phyloP scores from a whole-genome alignment of 768 basidiomycete species.

The Phanerochaete sordida region DNA sequence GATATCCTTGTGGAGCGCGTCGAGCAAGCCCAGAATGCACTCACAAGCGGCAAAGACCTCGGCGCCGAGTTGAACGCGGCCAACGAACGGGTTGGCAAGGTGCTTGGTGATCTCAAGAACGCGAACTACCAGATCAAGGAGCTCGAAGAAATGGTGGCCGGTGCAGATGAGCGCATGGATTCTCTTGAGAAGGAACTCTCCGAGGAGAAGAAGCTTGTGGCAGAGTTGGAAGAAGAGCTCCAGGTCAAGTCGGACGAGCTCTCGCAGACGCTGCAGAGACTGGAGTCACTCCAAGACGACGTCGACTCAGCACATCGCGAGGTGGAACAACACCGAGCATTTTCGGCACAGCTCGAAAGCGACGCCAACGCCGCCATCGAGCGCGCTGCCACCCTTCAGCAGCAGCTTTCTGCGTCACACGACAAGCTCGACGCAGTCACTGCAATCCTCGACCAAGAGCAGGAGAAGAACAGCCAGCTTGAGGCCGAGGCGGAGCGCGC shows the following conservation, averaged over 20 bases:
- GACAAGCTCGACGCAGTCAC: constrained; percentile 43
- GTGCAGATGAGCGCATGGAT: constrained; percentile 47
- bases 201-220: constrained; percentile 44
- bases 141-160: constrained; percentile 58
- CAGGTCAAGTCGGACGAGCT: constrained; percentile 29
- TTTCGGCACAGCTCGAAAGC: constrained; percentile 58
- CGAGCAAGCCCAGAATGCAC: constrained; percentile 57
- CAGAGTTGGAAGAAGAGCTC: constrained; percentile 37
- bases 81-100: constrained; percentile 52
- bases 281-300: constrained; percentile 26
- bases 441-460: constrained; percentile 43
- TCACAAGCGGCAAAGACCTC: constrained; percentile 64
- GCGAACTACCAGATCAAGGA: constrained; percentile 57
- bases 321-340: constrained; percentile 40
- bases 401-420: constrained; percentile 44
- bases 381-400: constrained; percentile 54
- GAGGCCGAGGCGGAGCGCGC: constrained; percentile 51
- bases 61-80: constrained; percentile 66
- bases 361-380: constrained; percentile 49
- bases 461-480: constrained; percentile 46
- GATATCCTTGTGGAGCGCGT: constrained; percentile 57
- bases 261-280: constrained; percentile 17
- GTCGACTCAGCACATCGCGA: constrained; percentile 37
- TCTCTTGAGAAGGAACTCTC: constrained; percentile 55
- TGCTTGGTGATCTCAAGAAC: constrained; percentile 56